Percentiles rank a stretch among this genome's conserved stretches.
phyloP scores from a whole-genome alignment of 176 grass and related monocot species.

The Chrysopogon serrulatus region DNA sequence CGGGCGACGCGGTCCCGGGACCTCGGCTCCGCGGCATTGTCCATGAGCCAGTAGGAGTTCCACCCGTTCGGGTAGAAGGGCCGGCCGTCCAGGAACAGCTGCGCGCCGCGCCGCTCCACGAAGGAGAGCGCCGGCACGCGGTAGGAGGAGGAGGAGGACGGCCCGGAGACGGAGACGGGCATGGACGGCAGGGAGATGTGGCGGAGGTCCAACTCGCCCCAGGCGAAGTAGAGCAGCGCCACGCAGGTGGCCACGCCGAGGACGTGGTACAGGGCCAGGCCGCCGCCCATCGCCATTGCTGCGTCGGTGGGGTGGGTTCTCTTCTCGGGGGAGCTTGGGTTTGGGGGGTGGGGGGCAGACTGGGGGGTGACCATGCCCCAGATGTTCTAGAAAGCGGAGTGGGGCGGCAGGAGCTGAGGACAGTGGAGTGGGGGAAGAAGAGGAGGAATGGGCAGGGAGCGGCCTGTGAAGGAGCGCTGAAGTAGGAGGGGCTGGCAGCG shows the following conservation, averaged over 20 bases:
- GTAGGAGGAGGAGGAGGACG: not conserved
- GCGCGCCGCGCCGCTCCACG: constrained; percentile 68
- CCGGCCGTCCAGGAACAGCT: constrained; percentile 51
- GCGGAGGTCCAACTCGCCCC: constrained; percentile 53
- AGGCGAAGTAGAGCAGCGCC: constrained; percentile 73
- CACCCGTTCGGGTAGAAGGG: constrained; percentile 90
- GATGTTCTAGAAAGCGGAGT: constrained; percentile 22
- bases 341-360: too few relatives aligned
- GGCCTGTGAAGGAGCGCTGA: not conserved
- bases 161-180: not conserved
- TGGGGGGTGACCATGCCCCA: constrained; percentile 28
- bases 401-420: constrained; percentile 13
- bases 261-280: constrained; percentile 61
- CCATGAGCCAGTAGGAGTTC: constrained; percentile 99
- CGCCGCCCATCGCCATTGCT: constrained; percentile 53
- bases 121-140: constrained; percentile 40
- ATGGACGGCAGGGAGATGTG: constrained; percentile 13
- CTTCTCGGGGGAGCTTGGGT: not conserved
- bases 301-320: not conserved
- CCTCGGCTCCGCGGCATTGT: constrained; percentile 67
- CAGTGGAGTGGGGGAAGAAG: not conserved
- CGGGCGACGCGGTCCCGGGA: constrained; percentile 50
- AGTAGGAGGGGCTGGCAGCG: not conserved
- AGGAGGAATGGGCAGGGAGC: not conserved
- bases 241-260: constrained; percentile 59